phyloP scores from a whole-genome alignment of 257 asterid genomes.

The Solanum megistacrolobum region DNA sequence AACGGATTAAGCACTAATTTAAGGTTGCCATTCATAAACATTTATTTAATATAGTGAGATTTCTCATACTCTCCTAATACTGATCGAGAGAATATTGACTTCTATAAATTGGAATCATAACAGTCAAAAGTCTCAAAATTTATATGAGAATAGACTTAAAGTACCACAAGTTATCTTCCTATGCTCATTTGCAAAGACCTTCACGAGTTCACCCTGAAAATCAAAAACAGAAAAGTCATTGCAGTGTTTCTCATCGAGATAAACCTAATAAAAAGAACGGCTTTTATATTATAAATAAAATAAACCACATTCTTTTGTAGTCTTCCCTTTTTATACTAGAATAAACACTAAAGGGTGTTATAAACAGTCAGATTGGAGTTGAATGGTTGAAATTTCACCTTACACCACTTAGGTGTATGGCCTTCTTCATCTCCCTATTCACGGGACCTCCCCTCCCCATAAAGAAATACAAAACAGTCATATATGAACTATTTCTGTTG shows the following conservation, averaged over 20 bases:
- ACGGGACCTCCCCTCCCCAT: not conserved
- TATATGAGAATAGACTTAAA: conserved; percentile 2
- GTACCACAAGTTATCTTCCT: conserved; percentile 84
- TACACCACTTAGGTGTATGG: not conserved
- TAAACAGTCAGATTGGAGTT: not conserved
- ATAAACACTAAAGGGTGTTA: not conserved
- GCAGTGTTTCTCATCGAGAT: conserved; percentile 11
- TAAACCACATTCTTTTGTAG: not conserved
- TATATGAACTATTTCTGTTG: not conserved
- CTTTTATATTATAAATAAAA: not conserved
- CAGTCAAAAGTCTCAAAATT: not conserved
- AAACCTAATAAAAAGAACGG: not conserved
- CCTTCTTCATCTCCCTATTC: not conserved
- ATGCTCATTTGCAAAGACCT: conserved; percentile 87
- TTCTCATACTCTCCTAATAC: not conserved
- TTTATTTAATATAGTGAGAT: not conserved
- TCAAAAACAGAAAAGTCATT: conserved; percentile 18
- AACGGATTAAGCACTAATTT: not conserved
- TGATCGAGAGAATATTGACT: not conserved
- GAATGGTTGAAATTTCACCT: not conserved
- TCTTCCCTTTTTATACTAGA: not conserved
- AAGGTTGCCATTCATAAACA: not conserved
- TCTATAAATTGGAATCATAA: not conserved
- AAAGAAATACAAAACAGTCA: not conserved
- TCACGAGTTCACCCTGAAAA: conserved; percentile 91